Evolutionary conservation across 2,329 filamentous ascomycete species (phyloP).

Genomic region (Aspergillus bombycis): DNA sequence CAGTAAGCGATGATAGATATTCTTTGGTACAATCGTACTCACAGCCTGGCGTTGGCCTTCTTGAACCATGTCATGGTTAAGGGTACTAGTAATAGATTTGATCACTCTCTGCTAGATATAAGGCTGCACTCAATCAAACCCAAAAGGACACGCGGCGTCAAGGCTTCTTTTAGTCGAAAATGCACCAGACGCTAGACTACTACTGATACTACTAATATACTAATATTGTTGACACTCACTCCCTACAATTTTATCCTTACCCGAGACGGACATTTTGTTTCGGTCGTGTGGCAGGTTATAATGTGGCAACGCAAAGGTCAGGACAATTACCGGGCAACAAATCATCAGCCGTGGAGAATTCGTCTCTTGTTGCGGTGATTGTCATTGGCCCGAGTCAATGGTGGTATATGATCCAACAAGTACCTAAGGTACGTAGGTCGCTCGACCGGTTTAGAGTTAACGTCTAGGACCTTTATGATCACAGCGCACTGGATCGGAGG

Average conservation of each 20-base stretch:
- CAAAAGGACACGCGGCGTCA: neutral
- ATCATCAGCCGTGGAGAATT: constrained; percentile 16
- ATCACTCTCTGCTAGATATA: neutral
- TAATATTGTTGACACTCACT: neutral
- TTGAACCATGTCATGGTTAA: neutral
- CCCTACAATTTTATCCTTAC: constrained; percentile 6
- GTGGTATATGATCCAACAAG: constrained; percentile 14
- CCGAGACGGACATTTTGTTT: constrained; percentile 14
- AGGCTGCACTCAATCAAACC: neutral
- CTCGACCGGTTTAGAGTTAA: constrained; percentile 1
- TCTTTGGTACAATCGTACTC: constrained; percentile 5
- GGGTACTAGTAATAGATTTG: neutral
- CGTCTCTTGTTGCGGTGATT: constrained; percentile 3
- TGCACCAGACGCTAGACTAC: neutral
- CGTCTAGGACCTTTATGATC: neutral
- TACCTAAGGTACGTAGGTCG: constrained; percentile 18
- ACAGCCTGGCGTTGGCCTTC: neutral
- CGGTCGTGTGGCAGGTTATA: constrained; percentile 14
- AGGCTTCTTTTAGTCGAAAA: neutral
- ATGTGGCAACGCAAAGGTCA: constrained; percentile 21
- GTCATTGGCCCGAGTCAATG: constrained; percentile 16
- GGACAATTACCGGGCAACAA: constrained; percentile 17
- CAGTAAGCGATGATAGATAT: neutral
- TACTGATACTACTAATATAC: neutral
- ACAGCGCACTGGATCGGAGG: neutral